Conservation (phyloP, 169 alveolate species). For the Eimeria maxima region DNA sequence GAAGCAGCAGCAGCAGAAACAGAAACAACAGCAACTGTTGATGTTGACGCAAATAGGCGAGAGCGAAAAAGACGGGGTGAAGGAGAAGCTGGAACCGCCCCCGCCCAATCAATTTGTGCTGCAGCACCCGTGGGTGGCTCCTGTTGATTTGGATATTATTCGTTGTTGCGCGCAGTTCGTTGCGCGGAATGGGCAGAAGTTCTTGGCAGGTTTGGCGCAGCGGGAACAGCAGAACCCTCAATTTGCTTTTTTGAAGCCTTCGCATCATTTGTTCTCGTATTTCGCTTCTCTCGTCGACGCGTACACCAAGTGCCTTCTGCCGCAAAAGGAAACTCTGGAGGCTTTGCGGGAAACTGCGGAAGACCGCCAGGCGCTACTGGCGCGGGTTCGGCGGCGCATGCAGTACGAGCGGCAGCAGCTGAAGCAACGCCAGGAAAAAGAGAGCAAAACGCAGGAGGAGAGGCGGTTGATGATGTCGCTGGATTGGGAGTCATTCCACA, state of each 20-base stretch:
- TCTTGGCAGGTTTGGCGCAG: slow-evolving; percentile 94
- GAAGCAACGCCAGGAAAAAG: slow-evolving; percentile 91
- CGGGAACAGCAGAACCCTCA: slow-evolving; percentile 94
- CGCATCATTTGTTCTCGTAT: slow-evolving; percentile 96
- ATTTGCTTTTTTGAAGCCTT: slow-evolving; percentile 97
- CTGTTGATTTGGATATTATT: slow-evolving; percentile 95
- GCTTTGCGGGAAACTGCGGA: slow-evolving; percentile 91
- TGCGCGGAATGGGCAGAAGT: slow-evolving; percentile 98
- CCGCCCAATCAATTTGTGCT: slow-evolving; percentile 87
- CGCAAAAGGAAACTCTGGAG: slow-evolving; percentile 92
- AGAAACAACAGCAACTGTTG: slow-evolving; percentile 86
- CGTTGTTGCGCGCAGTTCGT: slow-evolving; percentile 97
- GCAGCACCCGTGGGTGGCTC: slow-evolving; percentile 82
- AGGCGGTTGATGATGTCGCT: slow-evolving; percentile 90
- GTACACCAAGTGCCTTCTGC: slow-evolving; percentile 96
- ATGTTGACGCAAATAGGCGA: slow-evolving; percentile 89
- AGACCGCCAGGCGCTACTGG: slow-evolving; percentile 88
- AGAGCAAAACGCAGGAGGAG: slow-evolving; percentile 90
- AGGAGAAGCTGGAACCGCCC: slow-evolving; percentile 83
- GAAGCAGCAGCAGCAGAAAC: slow-evolving; percentile 86
- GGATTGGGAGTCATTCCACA: slow-evolving; percentile 95
- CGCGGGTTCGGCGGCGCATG: slow-evolving; percentile 87
- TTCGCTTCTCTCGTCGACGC: slow-evolving; percentile 97
- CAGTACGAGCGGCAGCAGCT: slow-evolving; percentile 93
- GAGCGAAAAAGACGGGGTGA: slow-evolving; percentile 83